Evolutionary conservation across 345 rosid genomes (phyloP).

Genomic region (Geranium rotundifolium): DNA sequence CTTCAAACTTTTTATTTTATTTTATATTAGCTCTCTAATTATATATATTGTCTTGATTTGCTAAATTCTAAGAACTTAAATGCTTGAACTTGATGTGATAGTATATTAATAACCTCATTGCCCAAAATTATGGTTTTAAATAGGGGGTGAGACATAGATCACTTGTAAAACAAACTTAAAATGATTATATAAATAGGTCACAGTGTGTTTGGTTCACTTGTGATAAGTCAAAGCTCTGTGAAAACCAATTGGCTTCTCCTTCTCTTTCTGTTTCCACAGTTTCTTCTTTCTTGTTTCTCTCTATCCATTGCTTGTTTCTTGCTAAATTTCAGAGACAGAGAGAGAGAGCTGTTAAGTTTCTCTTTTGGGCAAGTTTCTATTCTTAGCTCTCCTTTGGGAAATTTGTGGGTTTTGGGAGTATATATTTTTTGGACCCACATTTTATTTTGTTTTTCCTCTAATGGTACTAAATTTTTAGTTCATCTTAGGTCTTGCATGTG

Average conservation of each 20-base stretch:
- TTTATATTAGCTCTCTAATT: too few relatives aligned
- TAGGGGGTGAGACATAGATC: neutral
- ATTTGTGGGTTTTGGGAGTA: too few relatives aligned
- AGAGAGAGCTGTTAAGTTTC: constrained; percentile 12
- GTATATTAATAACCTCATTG: too few relatives aligned
- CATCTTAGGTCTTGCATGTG: constrained; percentile 58
- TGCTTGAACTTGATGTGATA: too few relatives aligned
- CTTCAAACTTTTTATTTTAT: too few relatives aligned
- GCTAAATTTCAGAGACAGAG: constrained; percentile 3
- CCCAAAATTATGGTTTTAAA: too few relatives aligned
- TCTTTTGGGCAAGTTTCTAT: constrained; percentile 18
- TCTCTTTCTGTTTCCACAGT: too few relatives aligned
- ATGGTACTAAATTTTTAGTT: neutral
- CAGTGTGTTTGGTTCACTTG: constrained; percentile 8
- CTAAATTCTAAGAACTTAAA: too few relatives aligned
- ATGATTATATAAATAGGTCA: neutral
- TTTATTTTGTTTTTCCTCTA: too few relatives aligned
- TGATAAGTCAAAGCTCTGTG: constrained; percentile 23
- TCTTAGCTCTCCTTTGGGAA: neutral
- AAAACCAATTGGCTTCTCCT: constrained; percentile 20
- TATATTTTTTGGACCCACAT: too few relatives aligned
- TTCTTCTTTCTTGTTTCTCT: too few relatives aligned
- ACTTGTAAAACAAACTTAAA: neutral
- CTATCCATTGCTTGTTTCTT: neutral
- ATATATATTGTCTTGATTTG: too few relatives aligned